Evolutionary conservation across 1,139 yeast genomes (phyloP), one percentile per base, ranked within the genome.

Genomic region (Pichia sp.): DNA sequence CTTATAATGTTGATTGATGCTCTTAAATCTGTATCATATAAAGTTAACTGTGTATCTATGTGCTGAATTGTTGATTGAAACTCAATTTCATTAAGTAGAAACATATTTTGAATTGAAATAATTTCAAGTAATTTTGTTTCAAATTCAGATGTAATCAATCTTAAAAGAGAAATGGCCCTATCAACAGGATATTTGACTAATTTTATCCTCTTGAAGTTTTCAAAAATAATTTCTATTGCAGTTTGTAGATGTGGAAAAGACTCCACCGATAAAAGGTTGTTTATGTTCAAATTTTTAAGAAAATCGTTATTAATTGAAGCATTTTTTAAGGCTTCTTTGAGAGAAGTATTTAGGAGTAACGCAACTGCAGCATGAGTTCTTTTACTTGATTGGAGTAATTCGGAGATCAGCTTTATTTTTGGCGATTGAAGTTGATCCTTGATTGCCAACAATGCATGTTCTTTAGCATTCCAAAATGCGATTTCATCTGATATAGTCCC

Each of bases 401-500:
- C 76, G 19, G 87, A 61, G 0, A 94, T 76, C n/a, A 73, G 57
- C 21, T 63, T 65, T 1, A 86, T 75, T 26, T 76, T 79, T 0
- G 70, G 68, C 0, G 76, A 65, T 9, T 69, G 61, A 2, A 84
- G 61, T 57, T 87, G 96, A 2, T 67, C 66, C 39, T 74, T 74
- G 1, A 86, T 68, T 5, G 78, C 67, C 6, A 56, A 48, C 28
- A 89, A 63, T 0, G 88, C 80, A 1, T 64, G 59, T 53, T 85
- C 93, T 68, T 85, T 69, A 0, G 87, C 75, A 19, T 68, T 66
- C 96, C 97, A 89, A 53, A 85, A 89, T 40, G 72, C 76, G 11
- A 83, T 70, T 55, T 89, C 96, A 41, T 84, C 91, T 1, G 66
- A 53, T 0, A 88, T 76, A 0, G 74, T 65, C 0, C 86, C 88